Percentiles rank a stretch among this genome's conserved stretches.
Evolutionary conservation across 1,284 basidiomycete genomes (phyloP).

Genomic region (Calocybe gambosa): DNA sequence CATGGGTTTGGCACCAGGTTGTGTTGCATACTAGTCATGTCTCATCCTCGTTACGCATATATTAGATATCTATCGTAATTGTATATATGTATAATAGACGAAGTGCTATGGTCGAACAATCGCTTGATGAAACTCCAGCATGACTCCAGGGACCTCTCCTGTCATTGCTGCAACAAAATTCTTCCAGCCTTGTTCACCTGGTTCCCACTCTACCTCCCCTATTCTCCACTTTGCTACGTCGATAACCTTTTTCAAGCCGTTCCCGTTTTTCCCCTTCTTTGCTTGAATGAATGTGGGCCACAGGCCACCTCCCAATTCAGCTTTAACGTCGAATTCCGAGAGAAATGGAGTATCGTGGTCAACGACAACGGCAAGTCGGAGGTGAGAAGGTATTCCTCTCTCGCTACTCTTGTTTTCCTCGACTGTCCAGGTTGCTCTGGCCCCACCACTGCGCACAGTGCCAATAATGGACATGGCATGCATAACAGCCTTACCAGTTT

Average conservation of each 20-base stretch:
- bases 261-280: slow-evolving; percentile 14
- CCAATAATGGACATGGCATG: slow-evolving; percentile 20
- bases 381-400: slow-evolving; percentile 19
- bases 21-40: slow-evolving; percentile 21
- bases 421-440: slow-evolving; percentile 17
- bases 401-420: slow-evolving; percentile 19
- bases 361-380: slow-evolving; percentile 18
- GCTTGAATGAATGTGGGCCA: slow-evolving; percentile 16
- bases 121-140: slow-evolving; percentile 15
- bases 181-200: slow-evolving; percentile 18
- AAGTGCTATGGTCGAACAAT: slow-evolving; percentile 17
- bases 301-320: slow-evolving; percentile 15
- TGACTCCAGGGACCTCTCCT: slow-evolving; percentile 15
- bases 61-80: not conserved
- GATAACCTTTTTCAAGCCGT: slow-evolving; percentile 14
- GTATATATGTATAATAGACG: no score
- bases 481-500: slow-evolving; percentile 16
- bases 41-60: not conserved
- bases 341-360: slow-evolving; percentile 16
- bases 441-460: slow-evolving; percentile 11
- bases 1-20: slow-evolving; percentile 30
- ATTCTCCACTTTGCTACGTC: slow-evolving; percentile 19
- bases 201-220: slow-evolving; percentile 17
- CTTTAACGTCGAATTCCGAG: slow-evolving; percentile 17
- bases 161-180: slow-evolving; percentile 15